Percentiles rank a stretch among this genome's conserved stretches.
These are phyloP conservation scores for Colletotrichum sp. DNA, from an alignment of 2,329 filamentous ascomycete species.

Conservation along the genomic window DNA sequence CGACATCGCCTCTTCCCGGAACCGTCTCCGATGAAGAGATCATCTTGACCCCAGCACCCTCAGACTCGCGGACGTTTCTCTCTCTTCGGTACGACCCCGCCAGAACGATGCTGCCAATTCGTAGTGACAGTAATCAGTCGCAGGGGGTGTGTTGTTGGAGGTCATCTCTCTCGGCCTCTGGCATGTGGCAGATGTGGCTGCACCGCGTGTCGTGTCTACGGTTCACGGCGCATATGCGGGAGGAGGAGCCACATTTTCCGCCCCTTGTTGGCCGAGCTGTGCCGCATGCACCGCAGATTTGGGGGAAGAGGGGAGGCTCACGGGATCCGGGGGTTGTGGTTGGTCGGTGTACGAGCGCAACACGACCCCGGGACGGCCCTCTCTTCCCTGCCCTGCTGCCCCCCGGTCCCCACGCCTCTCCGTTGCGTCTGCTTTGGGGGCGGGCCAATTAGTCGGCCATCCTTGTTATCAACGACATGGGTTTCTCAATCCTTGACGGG, in stretches of 20 bases:
- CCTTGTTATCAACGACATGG: neutral
- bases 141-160: neutral
- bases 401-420: neutral
- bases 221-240: neutral
- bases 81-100: neutral
- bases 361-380: neutral
- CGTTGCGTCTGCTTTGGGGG: neutral
- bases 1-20: neutral
- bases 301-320: neutral
- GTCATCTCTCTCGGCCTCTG: neutral
- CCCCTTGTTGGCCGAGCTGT: neutral
- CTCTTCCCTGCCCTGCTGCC: neutral
- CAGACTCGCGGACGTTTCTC: neutral
- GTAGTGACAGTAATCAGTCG: neutral
- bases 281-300: neutral
- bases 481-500: neutral
- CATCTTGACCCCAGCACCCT: neutral
- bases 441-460: neutral
- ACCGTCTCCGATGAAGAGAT: neutral
- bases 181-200: conserved; percentile 1
- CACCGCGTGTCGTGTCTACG: neutral
- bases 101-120: neutral
- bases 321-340: neutral
- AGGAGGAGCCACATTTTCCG: neutral
- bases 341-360: conserved; percentile 5